These are phyloP conservation scores for Exophiala dermatitidis DNA, from an alignment of 2,329 filamentous ascomycete species.

Conservation along the genomic window DNA sequence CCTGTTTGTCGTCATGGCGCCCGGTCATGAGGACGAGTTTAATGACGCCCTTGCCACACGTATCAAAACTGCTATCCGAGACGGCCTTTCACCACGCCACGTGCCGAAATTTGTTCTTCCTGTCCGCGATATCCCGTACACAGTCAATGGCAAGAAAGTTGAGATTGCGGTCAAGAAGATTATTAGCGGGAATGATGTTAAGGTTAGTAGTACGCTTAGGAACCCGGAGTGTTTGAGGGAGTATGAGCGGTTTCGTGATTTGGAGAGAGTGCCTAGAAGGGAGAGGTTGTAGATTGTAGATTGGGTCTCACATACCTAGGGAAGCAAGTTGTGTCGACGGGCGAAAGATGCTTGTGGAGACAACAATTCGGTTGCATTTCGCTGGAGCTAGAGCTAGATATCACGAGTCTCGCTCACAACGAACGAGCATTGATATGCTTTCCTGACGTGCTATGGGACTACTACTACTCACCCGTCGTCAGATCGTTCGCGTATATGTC, in stretches of 20 bases:
- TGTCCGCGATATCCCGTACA: slow-evolving; percentile 38
- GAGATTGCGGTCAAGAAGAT: slow-evolving; percentile 40
- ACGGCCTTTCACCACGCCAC: slow-evolving; percentile 32
- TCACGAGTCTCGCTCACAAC: too few relatives aligned
- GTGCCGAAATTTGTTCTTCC: slow-evolving; percentile 38
- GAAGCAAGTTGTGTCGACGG: not conserved
- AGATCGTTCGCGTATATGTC: too few relatives aligned
- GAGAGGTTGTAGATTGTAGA: slow-evolving; percentile 9
- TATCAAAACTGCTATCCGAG: slow-evolving; percentile 25
- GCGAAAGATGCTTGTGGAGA: too few relatives aligned
- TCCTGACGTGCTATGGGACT: too few relatives aligned
- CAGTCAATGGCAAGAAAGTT: slow-evolving; percentile 45
- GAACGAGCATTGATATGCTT: too few relatives aligned
- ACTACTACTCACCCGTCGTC: too few relatives aligned
- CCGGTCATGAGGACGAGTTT: slow-evolving; percentile 25
- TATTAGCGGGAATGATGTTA: slow-evolving; percentile 34
- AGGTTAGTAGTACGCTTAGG: slow-evolving; percentile 34
- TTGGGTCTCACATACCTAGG: too few relatives aligned
- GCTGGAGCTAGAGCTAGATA: too few relatives aligned
- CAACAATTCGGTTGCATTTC: too few relatives aligned
- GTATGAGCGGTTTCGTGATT: slow-evolving; percentile 30
- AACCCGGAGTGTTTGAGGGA: slow-evolving; percentile 36
- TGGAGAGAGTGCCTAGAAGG: slow-evolving; percentile 13
- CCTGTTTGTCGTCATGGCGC: slow-evolving; percentile 36
- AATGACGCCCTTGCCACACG: slow-evolving; percentile 22